Percentiles rank a stretch among this genome's conserved stretches.
These are phyloP conservation scores for Pyronema domesticum DNA, from an alignment of 495 filamentous ascomycete genomes.

Conservation along the genomic window DNA sequence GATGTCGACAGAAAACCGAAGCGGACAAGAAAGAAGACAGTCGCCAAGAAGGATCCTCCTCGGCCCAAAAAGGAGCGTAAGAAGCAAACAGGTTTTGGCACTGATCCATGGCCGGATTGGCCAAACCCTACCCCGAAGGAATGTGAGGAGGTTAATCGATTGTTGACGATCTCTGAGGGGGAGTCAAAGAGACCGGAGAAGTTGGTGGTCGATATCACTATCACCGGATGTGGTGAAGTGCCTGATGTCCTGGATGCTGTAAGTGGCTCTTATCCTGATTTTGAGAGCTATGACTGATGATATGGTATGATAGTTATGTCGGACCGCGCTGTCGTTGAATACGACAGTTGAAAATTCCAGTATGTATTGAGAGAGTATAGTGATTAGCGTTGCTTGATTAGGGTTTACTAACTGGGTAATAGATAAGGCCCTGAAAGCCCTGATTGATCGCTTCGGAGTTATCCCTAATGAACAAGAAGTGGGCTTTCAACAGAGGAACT, in stretches of 20 bases:
- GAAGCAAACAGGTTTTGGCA: not conserved
- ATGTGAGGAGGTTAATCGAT: constrained; percentile 53
- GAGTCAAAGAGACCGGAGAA: constrained; percentile 44
- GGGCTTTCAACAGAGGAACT: constrained; percentile 33
- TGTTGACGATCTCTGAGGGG: constrained; percentile 52
- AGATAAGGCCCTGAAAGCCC: constrained; percentile 43
- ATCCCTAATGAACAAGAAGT: not conserved
- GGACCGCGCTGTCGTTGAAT: constrained; percentile 27
- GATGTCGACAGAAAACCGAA: too few species aligned
- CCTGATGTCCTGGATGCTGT: constrained; percentile 81
- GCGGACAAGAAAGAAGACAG: too few species aligned
- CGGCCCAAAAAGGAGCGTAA: not conserved
- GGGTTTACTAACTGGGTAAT: constrained; percentile 3
- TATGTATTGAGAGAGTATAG: not conserved
- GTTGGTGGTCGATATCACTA: constrained; percentile 58
- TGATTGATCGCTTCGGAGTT: constrained; percentile 52
- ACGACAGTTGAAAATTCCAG: constrained; percentile 17
- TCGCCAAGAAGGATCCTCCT: too few species aligned
- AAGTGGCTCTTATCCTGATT: constrained; percentile 4
- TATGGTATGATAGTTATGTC: constrained; percentile 23
- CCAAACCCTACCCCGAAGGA: constrained; percentile 48
- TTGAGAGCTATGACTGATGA: not conserved
- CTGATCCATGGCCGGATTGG: constrained; percentile 51
- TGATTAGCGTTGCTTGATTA: not conserved
- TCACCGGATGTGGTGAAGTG: constrained; percentile 85